A percentile compares a stretch with the other conserved stretches of the same genome.
Evolutionary conservation across 2,329 filamentous ascomycete species (phyloP).

Genomic region (Fusarium lyarnte): DNA sequence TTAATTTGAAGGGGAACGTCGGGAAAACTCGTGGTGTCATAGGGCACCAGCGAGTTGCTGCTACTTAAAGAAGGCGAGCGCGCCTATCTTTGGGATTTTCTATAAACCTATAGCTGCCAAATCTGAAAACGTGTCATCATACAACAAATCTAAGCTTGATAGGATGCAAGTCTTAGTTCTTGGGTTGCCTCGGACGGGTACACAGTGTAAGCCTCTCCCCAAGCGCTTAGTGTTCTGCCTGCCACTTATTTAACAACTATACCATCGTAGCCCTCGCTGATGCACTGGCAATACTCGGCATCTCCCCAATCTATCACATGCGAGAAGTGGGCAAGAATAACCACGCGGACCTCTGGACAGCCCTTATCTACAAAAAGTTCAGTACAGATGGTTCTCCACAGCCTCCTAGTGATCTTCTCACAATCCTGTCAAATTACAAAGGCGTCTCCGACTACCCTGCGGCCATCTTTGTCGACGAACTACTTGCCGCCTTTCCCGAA

Average conservation of each 20-base stretch:
- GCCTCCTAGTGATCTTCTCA: background rate
- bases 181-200: background rate
- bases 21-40: too few species aligned
- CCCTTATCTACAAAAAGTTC: accelerated
- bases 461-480: background rate
- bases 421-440: background rate
- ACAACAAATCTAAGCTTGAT: accelerated
- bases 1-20: background rate
- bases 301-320: background rate
- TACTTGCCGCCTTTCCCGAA: background rate
- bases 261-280: background rate
- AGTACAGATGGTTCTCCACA: background rate
- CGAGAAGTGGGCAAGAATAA: background rate
- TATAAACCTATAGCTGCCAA: too few species aligned
- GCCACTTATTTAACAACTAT: background rate
- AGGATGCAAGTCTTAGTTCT: background rate
- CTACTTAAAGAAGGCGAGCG: background rate
- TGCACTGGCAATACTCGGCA: background rate
- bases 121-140: accelerated
- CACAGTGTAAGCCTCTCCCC: background rate
- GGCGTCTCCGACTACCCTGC: background rate
- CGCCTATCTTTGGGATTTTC: accelerated
- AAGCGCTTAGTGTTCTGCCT: background rate
- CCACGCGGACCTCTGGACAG: background rate
- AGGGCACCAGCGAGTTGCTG: background rate